These are phyloP conservation scores for Pneumocystis carinii DNA, from an alignment of 1,139 yeast genomes.

Conservation along the genomic window DNA sequence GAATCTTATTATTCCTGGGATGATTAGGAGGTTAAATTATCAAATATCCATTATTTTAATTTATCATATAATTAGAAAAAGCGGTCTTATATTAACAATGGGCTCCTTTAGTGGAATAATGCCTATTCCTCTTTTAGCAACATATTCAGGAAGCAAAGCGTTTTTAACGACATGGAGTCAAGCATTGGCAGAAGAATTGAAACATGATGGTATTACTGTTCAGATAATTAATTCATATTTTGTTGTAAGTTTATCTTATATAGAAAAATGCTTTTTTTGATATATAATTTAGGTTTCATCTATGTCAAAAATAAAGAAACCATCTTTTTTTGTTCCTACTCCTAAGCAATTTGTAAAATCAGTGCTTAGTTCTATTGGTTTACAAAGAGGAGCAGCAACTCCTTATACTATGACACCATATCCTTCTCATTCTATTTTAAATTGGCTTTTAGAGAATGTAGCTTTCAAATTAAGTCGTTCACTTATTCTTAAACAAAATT, in stretches of 20 bases:
- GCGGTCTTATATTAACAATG: conserved; percentile 79
- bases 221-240: conserved; percentile 77
- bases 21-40: conserved; percentile 28
- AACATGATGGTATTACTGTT: conserved; percentile 57
- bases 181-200: conserved; percentile 78
- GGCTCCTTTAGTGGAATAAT: conserved; percentile 92
- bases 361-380: conserved; percentile 54
- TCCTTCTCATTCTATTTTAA: conserved; percentile 90
- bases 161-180: conserved; percentile 86
- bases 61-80: conserved; percentile 19
- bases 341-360: conserved; percentile 66
- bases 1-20: conserved; percentile 54
- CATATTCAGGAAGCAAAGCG: conserved; percentile 92
- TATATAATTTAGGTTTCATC: conserved; percentile 43
- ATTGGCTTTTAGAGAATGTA: conserved; percentile 61
- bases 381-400: conserved; percentile 85
- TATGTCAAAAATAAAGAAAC: conserved; percentile 80
- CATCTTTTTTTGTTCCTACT: conserved; percentile 64
- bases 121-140: conserved; percentile 85
- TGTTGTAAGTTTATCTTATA: conserved; percentile 28
- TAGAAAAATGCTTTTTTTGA: not conserved
- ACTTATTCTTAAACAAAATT: conserved; percentile 47
- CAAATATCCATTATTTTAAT: not conserved
- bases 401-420: conserved; percentile 78
- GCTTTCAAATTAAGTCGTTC: conserved; percentile 67